Percentiles rank a stretch among this genome's conserved stretches.
These are phyloP conservation scores for Afroboletus lepidellus DNA, from an alignment of 1,284 basidiomycete species.

Conservation along the genomic window DNA sequence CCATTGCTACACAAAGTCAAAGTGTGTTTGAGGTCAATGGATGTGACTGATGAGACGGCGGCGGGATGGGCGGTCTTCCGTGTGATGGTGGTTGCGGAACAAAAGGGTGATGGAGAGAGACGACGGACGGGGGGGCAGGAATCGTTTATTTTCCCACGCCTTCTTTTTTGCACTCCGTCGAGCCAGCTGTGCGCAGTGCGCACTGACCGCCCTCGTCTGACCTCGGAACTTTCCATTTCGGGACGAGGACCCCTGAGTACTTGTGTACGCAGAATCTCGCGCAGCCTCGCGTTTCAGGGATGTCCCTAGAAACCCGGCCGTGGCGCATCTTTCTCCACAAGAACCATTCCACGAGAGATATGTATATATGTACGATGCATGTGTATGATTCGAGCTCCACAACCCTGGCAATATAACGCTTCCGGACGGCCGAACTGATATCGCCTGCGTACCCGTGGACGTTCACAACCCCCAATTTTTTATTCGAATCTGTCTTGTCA, in stretches of 20 bases:
- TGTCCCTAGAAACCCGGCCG: background rate
- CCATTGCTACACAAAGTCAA: conserved; percentile 45
- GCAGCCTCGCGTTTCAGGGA: background rate
- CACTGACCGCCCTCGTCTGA: conserved; percentile 30
- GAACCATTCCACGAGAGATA: too few species aligned
- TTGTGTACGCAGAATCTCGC: too few species aligned
- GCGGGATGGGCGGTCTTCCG: background rate
- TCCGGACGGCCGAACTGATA: background rate
- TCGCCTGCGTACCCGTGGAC: background rate
- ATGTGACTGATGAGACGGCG: conserved; percentile 23
- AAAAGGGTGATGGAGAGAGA: conserved; percentile 19
- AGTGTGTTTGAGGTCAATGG: conserved; percentile 25
- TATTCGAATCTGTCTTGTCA: background rate
- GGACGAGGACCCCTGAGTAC: background rate
- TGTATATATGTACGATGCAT: too few species aligned
- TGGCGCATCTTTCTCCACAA: background rate
- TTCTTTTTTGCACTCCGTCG: conserved; percentile 32
- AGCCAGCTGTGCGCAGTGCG: conserved; percentile 23
- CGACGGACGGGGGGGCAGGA: conserved; percentile 20
- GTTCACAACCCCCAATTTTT: background rate
- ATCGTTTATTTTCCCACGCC: conserved; percentile 33
- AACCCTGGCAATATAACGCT: background rate
- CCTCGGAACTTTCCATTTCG: conserved; percentile 22
- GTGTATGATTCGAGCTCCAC: too few species aligned
- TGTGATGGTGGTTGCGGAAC: conserved; percentile 34